Evolutionary conservation across 2,329 filamentous ascomycete genomes (phyloP).

Genomic region (Aspergillus terreus): DNA sequence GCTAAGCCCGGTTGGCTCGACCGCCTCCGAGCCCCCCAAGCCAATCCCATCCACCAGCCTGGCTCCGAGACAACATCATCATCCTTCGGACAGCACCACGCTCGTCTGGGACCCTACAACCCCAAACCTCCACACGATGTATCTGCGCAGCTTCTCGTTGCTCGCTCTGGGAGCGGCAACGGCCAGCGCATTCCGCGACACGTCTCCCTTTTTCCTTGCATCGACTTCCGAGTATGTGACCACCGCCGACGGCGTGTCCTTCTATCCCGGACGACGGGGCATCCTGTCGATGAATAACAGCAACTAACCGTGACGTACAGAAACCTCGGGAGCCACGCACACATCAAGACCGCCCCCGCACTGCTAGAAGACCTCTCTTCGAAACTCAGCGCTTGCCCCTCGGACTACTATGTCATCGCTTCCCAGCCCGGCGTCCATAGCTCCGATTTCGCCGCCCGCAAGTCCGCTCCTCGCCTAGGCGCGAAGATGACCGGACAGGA

Average conservation of each 20-base stretch:
- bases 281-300: constrained; percentile 9
- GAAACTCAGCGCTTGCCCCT: constrained; percentile 64
- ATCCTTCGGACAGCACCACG: constrained; percentile 10
- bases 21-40: constrained; percentile 30
- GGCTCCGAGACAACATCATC: constrained; percentile 26
- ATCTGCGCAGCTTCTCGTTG: constrained; percentile 40
- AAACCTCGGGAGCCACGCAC: constrained; percentile 36
- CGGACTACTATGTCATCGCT: constrained; percentile 71
- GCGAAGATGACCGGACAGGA: constrained; percentile 47
- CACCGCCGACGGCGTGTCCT: background rate
- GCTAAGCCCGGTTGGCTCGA: constrained; percentile 30
- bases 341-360: constrained; percentile 43
- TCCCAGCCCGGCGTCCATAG: constrained; percentile 71
- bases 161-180: constrained; percentile 54
- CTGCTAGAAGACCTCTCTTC: constrained; percentile 41
- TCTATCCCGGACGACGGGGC: constrained; percentile 5
- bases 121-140: constrained; percentile 34
- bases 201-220: constrained; percentile 84
- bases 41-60: constrained; percentile 22
- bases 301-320: constrained; percentile 29
- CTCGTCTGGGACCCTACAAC: constrained; percentile 10
- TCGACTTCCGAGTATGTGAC: constrained; percentile 72
- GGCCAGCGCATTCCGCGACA: constrained; percentile 73
- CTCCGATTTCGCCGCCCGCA: constrained; percentile 59
- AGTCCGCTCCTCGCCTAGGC: constrained; percentile 52